Conservation (phyloP, 2,329 filamentous ascomycete genomes). For the Trichoderma pleuroti region DNA sequence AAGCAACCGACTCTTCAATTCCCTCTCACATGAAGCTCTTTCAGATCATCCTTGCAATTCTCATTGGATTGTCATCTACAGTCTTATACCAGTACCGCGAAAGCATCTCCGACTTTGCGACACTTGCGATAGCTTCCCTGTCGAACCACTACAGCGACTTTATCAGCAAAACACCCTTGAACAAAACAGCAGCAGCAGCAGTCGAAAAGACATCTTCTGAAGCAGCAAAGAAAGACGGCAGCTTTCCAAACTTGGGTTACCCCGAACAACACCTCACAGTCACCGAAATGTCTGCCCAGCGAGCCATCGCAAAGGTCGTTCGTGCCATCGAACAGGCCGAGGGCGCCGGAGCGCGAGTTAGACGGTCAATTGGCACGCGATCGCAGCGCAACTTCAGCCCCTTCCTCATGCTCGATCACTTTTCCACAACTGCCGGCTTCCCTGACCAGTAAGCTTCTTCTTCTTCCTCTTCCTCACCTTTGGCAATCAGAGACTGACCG, state of each 20-base stretch:
- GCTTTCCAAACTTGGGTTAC: background rate
- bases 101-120: background rate
- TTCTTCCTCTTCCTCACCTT: background rate
- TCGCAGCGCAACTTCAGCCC: conserved; percentile 82
- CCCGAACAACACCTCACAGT: conserved; percentile 22
- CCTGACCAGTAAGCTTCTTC: conserved; percentile 65
- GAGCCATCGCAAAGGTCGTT: conserved; percentile 79
- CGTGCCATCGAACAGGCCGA: conserved; percentile 82
- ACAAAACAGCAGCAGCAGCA: background rate
- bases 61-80: conserved; percentile 31
- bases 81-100: conserved; percentile 26
- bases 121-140: background rate
- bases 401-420: conserved; percentile 96
- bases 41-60: conserved; percentile 29
- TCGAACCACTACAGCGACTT: background rate
- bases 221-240: background rate
- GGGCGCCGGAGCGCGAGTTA: conserved; percentile 81
- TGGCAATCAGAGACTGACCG: background rate
- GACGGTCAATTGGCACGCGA: conserved; percentile 81
- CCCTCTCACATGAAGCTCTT: conserved; percentile 30
- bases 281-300: conserved; percentile 61
- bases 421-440: conserved; percentile 76
- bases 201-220: too few relatives aligned
- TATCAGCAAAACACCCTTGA: background rate
- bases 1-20: background rate